Conservation (phyloP, 2,329 filamentous ascomycete species). For the Colletotrichum coccodes region DNA sequence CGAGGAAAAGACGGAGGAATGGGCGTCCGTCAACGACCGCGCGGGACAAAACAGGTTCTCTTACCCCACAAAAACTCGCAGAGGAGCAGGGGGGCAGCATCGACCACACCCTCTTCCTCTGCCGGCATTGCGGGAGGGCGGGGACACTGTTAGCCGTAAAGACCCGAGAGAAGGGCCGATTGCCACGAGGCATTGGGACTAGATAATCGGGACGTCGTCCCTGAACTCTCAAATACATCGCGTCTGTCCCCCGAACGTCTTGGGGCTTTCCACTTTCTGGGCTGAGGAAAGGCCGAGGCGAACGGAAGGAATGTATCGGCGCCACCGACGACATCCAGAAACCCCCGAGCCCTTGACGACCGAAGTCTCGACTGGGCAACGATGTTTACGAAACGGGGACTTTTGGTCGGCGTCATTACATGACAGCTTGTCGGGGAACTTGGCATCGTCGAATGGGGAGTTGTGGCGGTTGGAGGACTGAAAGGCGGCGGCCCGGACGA, state of each 20-base stretch:
- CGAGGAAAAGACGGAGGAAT: not conserved
- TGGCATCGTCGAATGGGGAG: not conserved
- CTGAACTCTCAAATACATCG: not conserved
- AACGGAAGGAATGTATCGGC: not conserved
- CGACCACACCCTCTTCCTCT: slow-evolving; percentile 14
- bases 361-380: not conserved
- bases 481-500: not conserved
- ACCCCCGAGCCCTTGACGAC: too few species aligned
- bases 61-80: slow-evolving; percentile 4
- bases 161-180: slow-evolving; percentile 32
- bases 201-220: slow-evolving; percentile 32
- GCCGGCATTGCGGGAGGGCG: slow-evolving; percentile 20
- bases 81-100: not conserved
- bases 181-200: slow-evolving; percentile 19
- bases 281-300: not conserved
- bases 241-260: too few species aligned
- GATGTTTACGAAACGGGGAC: not conserved
- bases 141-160: slow-evolving; percentile 21
- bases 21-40: not conserved
- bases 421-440: not conserved
- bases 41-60: not conserved
- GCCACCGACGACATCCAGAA: not conserved
- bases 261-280: not conserved
- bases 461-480: not conserved
- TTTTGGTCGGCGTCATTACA: not conserved